phyloP scores from a whole-genome alignment of 2,329 filamentous ascomycete genomes.

The Thelonectria discophora region DNA sequence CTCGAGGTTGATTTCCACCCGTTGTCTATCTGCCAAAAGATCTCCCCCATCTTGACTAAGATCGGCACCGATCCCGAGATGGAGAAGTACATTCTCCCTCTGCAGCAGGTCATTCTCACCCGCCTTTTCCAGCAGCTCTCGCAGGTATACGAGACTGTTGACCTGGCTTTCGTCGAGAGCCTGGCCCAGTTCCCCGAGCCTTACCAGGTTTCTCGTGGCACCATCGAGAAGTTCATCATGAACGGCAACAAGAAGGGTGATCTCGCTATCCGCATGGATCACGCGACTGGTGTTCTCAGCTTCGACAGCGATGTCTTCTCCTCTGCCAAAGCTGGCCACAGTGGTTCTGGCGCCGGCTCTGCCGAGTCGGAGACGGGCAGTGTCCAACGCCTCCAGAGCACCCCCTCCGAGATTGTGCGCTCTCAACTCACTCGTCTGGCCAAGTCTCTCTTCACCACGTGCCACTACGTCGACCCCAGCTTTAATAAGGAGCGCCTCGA shows the following conservation, averaged over 20 bases:
- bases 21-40: slow-evolving; percentile 98
- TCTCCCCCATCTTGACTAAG: slow-evolving; percentile 92
- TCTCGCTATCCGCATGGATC: slow-evolving; percentile 93
- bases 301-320: slow-evolving; percentile 99
- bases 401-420: slow-evolving; percentile 95
- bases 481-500: slow-evolving; percentile 85
- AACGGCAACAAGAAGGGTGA: slow-evolving; percentile 99
- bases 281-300: slow-evolving; percentile 92
- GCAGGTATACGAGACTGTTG: slow-evolving; percentile 98
- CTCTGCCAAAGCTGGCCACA: slow-evolving; percentile 89
- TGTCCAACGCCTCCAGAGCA: slow-evolving; percentile 96
- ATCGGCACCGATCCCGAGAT: slow-evolving; percentile 95
- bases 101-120: slow-evolving; percentile 98
- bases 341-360: slow-evolving; percentile 84
- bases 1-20: slow-evolving; percentile 99
- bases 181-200: slow-evolving; percentile 96
- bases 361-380: slow-evolving; percentile 85
- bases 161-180: slow-evolving; percentile 90
- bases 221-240: slow-evolving; percentile 99
- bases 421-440: slow-evolving; percentile 92
- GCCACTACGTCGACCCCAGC: slow-evolving; percentile 91
- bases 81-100: slow-evolving; percentile 93
- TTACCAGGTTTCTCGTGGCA: slow-evolving; percentile 88
- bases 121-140: slow-evolving; percentile 98
- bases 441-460: slow-evolving; percentile 90